A percentile compares a stretch with the other conserved stretches of the same genome.
phyloP scores from a whole-genome alignment of 2,329 filamentous ascomycete species.

The Xylaria sp. region DNA sequence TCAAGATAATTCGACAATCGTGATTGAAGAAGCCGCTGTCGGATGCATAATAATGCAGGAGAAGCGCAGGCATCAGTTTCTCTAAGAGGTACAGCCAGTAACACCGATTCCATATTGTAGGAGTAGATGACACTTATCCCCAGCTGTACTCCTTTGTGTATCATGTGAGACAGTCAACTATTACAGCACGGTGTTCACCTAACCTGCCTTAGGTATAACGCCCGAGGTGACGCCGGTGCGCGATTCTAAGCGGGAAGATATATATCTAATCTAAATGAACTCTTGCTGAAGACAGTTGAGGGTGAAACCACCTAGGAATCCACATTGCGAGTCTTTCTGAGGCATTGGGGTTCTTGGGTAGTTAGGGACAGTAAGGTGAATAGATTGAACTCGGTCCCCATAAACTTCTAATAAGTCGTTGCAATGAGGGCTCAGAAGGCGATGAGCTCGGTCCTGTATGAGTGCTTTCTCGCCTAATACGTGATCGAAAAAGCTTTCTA shows the following conservation, averaged over 20 bases:
- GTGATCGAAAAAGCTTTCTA: constrained; percentile 22
- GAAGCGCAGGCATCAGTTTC: not conserved
- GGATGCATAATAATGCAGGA: constrained; percentile 7
- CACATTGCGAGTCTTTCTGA: constrained; percentile 8
- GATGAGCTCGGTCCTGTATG: not conserved
- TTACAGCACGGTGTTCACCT: constrained; percentile 13
- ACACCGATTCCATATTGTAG: constrained; percentile 10
- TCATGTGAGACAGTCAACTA: constrained; percentile 16
- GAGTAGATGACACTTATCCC: constrained; percentile 12
- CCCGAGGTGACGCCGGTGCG: constrained; percentile 3
- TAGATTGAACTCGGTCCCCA: constrained; percentile 8
- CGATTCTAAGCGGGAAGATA: not conserved
- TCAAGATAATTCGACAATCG: constrained; percentile 17
- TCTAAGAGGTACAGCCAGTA: not conserved
- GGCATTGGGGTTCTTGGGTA: constrained; percentile 10
- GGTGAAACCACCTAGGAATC: constrained; percentile 17
- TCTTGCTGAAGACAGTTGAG: constrained; percentile 14
- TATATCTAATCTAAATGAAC: constrained; percentile 12
- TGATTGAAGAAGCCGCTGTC: constrained; percentile 22
- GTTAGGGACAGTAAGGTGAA: constrained; percentile 20
- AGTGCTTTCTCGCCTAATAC: constrained; percentile 2
- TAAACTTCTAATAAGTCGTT: constrained; percentile 19
- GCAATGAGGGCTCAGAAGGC: constrained; percentile 13
- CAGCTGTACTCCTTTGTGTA: not conserved
- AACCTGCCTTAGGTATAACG: not conserved